These are phyloP conservation scores for Yamadazyma epiphylla DNA, from an alignment of 1,139 yeast species.

Conservation along the genomic window DNA sequence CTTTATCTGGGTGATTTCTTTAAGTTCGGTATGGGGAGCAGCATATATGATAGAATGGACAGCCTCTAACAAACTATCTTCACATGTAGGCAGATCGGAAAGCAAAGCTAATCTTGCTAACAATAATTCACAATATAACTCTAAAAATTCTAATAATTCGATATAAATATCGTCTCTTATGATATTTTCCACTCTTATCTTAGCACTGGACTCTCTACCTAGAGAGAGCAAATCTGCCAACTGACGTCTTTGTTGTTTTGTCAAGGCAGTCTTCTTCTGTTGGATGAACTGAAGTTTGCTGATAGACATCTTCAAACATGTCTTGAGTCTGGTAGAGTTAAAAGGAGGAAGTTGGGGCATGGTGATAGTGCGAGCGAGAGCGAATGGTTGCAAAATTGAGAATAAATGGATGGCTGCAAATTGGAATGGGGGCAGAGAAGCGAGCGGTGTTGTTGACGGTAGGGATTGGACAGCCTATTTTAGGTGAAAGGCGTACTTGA, in stretches of 20 bases:
- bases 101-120: slow-evolving; percentile 69
- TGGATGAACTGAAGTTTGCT: slow-evolving; percentile 77
- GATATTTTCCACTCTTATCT: slow-evolving; percentile 79
- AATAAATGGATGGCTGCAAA: too few relatives aligned
- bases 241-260: slow-evolving; percentile 75
- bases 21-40: slow-evolving; percentile 71
- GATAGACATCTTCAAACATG: slow-evolving; percentile 75
- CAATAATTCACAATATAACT: slow-evolving; percentile 78
- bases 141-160: slow-evolving; percentile 76
- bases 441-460: too few relatives aligned
- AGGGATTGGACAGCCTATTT: too few relatives aligned
- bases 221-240: slow-evolving; percentile 68
- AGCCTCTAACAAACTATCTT: slow-evolving; percentile 69
- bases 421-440: too few relatives aligned
- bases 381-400: background rate
- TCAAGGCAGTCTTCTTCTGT: slow-evolving; percentile 75
- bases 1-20: slow-evolving; percentile 59
- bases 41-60: slow-evolving; percentile 67
- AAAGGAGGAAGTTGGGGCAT: slow-evolving; percentile 25
- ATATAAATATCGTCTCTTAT: slow-evolving; percentile 82
- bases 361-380: slow-evolving; percentile 3
- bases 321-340: slow-evolving; percentile 52
- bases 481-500: background rate
- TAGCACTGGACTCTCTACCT: slow-evolving; percentile 82
- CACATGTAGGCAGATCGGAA: slow-evolving; percentile 46